phyloP scores from a whole-genome alignment of 345 rosid genomes.

The Ceriops tagal region DNA sequence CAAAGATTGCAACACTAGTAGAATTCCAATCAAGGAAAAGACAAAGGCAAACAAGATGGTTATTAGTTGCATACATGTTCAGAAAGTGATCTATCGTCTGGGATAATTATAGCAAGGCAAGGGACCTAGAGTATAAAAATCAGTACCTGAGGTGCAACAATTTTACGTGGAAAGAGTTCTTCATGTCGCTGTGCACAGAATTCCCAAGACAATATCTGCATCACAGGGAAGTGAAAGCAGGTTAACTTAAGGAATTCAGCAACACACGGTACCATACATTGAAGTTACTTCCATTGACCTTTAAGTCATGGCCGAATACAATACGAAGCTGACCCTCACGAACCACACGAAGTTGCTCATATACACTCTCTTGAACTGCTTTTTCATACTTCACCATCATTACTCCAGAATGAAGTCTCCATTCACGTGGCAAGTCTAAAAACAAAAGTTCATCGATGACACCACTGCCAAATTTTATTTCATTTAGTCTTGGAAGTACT shows the following conservation, averaged over 20 bases:
- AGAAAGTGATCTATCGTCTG: not conserved
- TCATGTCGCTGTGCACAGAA: slow-evolving; percentile 92
- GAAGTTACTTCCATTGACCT: slow-evolving; percentile 45
- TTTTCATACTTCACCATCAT: slow-evolving; percentile 85
- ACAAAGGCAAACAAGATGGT: not conserved
- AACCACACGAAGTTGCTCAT: slow-evolving; percentile 95
- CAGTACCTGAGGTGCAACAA: slow-evolving; percentile 91
- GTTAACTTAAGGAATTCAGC: slow-evolving; percentile 7
- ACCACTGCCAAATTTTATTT: slow-evolving; percentile 95
- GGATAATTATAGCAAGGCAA: not conserved
- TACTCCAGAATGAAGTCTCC: slow-evolving; percentile 66
- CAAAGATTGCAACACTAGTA: not conserved
- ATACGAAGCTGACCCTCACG: slow-evolving; percentile 97
- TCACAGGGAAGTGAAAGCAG: not conserved
- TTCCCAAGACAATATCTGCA: slow-evolving; percentile 94
- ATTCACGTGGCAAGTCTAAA: slow-evolving; percentile 79
- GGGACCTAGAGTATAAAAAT: slow-evolving; percentile 11
- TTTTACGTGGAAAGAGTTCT: slow-evolving; percentile 91
- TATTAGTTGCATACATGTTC: no score
- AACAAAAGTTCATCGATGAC: slow-evolving; percentile 92
- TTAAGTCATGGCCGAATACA: slow-evolving; percentile 78
- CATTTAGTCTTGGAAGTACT: slow-evolving; percentile 89
- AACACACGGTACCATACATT: not conserved
- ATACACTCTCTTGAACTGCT: slow-evolving; percentile 95
- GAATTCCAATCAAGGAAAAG: not conserved